phyloP scores from a whole-genome alignment of 2,329 filamentous ascomycete species.

The Metarhizium sp. region DNA sequence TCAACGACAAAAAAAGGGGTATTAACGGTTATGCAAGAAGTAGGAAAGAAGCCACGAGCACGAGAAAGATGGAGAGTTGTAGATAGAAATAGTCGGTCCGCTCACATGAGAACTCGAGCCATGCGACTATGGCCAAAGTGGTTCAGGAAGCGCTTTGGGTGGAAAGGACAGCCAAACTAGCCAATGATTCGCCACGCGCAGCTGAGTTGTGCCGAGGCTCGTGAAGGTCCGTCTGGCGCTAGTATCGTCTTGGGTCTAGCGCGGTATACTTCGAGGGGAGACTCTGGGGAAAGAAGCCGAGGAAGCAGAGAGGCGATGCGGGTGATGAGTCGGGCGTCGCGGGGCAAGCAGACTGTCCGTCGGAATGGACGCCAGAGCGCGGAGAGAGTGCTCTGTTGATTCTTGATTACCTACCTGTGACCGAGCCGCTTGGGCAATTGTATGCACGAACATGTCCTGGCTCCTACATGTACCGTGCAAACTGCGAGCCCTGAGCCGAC shows the following conservation, averaged over 20 bases:
- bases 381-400: too few relatives aligned
- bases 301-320: neutral
- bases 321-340: neutral
- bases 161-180: neutral
- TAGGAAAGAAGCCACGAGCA: neutral
- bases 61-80: neutral
- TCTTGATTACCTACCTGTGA: too few relatives aligned
- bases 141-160: neutral
- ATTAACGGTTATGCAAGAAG: neutral
- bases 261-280: neutral
- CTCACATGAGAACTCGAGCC: neutral
- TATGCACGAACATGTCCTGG: too few relatives aligned
- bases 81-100: neutral
- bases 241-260: neutral
- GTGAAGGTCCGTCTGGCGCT: neutral
- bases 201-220: conserved; percentile 6
- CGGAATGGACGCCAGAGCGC: neutral
- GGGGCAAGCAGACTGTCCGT: neutral
- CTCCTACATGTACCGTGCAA: neutral
- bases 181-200: neutral
- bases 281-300: conserved; percentile 4
- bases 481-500: neutral
- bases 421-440: too few relatives aligned
- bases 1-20: neutral
- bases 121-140: neutral